A percentile compares a stretch with the other conserved stretches of the same genome.
These are phyloP conservation scores for Vigna hirtella DNA, from an alignment of 306 rosid genomes.

Conservation along the genomic window DNA sequence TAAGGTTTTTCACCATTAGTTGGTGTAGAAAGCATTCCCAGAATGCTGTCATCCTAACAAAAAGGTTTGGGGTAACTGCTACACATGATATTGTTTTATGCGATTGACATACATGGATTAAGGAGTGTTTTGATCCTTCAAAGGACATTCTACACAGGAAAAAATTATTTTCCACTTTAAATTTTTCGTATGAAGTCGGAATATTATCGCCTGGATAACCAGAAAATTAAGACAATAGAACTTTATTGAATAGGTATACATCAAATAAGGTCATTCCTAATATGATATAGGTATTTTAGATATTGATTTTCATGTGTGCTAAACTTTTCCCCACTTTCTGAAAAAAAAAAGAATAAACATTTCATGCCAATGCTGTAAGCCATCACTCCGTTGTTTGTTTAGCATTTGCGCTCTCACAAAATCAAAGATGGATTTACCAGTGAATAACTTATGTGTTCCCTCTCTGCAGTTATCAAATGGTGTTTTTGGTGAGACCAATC, in stretches of 20 bases:
- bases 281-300: conserved; percentile 19
- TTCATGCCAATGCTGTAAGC: conserved; percentile 29
- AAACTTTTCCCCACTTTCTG: not conserved
- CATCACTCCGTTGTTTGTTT: conserved; percentile 34
- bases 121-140: conserved; percentile 24
- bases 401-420: conserved; percentile 2
- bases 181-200: conserved; percentile 9
- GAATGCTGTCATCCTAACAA: not conserved
- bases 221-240: not conserved
- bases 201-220: not conserved
- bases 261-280: not conserved
- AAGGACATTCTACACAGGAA: not conserved
- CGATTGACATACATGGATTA: conserved; percentile 21
- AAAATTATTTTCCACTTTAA: not conserved
- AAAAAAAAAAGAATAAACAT: not conserved
- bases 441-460: conserved; percentile 34
- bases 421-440: conserved; percentile 35
- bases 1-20: not conserved
- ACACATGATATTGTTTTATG: not conserved
- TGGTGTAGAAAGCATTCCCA: not conserved
- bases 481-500: conserved; percentile 91
- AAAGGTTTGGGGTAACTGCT: not conserved
- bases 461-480: conserved; percentile 78
- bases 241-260: not conserved
- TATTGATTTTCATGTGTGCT: not conserved